A percentile compares a stretch with the other conserved stretches of the same genome.
Evolutionary conservation across 2,329 filamentous ascomycete species (phyloP).

Genomic region (Fusarium sp.): DNA sequence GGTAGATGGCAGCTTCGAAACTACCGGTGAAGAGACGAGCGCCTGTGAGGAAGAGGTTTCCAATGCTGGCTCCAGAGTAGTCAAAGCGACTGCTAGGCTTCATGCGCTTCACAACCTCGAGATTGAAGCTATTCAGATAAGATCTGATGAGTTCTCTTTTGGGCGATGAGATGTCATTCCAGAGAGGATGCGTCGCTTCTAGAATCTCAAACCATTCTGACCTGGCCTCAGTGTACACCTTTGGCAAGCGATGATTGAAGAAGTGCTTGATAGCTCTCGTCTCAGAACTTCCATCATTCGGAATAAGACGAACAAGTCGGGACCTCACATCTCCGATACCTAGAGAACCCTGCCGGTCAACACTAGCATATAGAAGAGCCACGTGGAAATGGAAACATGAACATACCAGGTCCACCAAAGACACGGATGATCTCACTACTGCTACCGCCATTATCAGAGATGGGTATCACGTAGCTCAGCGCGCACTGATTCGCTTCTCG

Average conservation of each 20-base stretch:
- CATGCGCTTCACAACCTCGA: constrained; percentile 80
- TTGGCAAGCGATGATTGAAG: constrained; percentile 85
- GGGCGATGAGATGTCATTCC: constrained; percentile 73
- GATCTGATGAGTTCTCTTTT: constrained; percentile 81
- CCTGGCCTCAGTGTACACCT: constrained; percentile 65
- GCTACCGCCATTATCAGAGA: constrained; percentile 94
- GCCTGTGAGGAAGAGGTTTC: constrained; percentile 83
- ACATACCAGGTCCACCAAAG: constrained; percentile 85
- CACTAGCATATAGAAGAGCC: not conserved
- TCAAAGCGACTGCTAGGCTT: constrained; percentile 78
- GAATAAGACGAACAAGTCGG: constrained; percentile 89
- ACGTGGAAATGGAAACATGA: constrained; percentile 11
- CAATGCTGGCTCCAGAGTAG: constrained; percentile 78
- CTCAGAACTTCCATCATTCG: constrained; percentile 67
- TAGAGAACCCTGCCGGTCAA: constrained; percentile 46
- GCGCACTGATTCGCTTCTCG: constrained; percentile 70
- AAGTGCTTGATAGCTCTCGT: constrained; percentile 79
- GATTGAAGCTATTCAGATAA: constrained; percentile 77
- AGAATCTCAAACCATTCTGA: constrained; percentile 89
- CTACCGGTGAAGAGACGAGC: constrained; percentile 90
- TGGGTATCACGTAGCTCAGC: constrained; percentile 88
- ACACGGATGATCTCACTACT: constrained; percentile 93
- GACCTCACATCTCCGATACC: constrained; percentile 61
- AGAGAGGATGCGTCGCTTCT: constrained; percentile 80
- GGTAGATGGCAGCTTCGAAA: constrained; percentile 91